Evolutionary conservation across 2,329 filamentous ascomycete species (phyloP).

Genomic region (Microdochium bolleyi): DNA sequence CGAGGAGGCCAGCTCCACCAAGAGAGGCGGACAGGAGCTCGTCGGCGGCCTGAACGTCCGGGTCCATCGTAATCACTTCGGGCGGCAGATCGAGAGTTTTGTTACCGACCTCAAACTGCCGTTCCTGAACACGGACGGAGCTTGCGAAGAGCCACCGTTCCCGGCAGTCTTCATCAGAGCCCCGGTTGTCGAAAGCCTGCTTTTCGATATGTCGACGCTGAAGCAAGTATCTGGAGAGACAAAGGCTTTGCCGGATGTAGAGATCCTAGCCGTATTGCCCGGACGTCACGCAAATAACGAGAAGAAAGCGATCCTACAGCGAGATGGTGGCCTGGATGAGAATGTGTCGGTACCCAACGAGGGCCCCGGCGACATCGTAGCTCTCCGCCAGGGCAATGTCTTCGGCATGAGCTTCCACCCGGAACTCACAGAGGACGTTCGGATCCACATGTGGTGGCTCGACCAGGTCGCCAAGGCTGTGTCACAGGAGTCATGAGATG

Average conservation of each 20-base stretch:
- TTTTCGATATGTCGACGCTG: constrained; percentile 30
- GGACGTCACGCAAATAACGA: constrained; percentile 27
- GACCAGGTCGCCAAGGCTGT: constrained; percentile 44
- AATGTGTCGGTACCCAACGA: constrained; percentile 19
- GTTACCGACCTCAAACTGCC: constrained; percentile 65
- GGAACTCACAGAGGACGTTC: constrained; percentile 77
- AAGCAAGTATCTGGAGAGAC: constrained; percentile 4
- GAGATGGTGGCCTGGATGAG: constrained; percentile 15
- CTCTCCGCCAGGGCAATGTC: constrained; percentile 83
- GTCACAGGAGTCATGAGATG: not conserved
- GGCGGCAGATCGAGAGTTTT: constrained; percentile 88
- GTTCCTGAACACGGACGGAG: constrained; percentile 45
- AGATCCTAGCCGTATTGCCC: constrained; percentile 44
- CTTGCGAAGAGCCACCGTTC: constrained; percentile 42
- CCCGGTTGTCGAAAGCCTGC: constrained; percentile 79
- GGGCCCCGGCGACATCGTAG: constrained; percentile 69
- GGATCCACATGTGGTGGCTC: constrained; percentile 95
- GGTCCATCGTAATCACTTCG: constrained; percentile 92
- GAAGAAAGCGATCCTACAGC: constrained; percentile 27
- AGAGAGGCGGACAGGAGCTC: constrained; percentile 84
- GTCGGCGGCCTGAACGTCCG: constrained; percentile 87
- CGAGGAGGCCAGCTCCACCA: constrained; percentile 79
- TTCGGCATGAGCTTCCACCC: constrained; percentile 95
- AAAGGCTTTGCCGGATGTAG: constrained; percentile 23
- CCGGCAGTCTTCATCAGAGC: constrained; percentile 88